phyloP scores from a whole-genome alignment of 768 basidiomycete species.

The Phanerochaete sordida region DNA sequence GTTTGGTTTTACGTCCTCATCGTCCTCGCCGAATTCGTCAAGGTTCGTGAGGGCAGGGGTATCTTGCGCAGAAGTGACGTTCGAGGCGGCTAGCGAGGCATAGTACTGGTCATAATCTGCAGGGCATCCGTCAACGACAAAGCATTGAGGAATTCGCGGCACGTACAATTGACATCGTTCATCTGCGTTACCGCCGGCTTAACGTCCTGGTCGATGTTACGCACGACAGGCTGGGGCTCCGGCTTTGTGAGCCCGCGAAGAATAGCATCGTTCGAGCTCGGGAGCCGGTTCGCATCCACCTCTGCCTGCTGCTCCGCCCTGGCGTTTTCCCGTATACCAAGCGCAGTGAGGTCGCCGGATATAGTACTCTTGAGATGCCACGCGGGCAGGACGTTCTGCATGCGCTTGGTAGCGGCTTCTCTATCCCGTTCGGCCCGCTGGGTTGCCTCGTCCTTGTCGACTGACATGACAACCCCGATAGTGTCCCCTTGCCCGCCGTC shows the following conservation, averaged over 20 bases:
- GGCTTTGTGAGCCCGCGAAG: conserved; percentile 58
- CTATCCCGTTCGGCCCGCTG: conserved; percentile 70
- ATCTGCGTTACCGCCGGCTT: conserved; percentile 43
- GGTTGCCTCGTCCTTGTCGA: conserved; percentile 84
- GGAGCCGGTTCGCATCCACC: conserved; percentile 22
- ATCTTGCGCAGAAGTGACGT: conserved; percentile 51
- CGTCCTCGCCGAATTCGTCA: conserved; percentile 55
- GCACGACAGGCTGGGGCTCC: conserved; percentile 25
- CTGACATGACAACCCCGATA: conserved; percentile 81
- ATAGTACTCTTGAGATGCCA: conserved; percentile 98
- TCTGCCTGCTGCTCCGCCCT: conserved; percentile 36
- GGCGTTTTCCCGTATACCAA: conserved; percentile 75
- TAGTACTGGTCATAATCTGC: conserved; percentile 82
- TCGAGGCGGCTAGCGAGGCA: conserved; percentile 68
- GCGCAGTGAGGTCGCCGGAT: conserved; percentile 84
- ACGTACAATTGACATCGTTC: conserved; percentile 65
- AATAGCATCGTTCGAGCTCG: conserved; percentile 67
- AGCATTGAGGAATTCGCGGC: not conserved
- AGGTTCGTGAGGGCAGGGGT: conserved; percentile 56
- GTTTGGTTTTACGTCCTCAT: conserved; percentile 66
- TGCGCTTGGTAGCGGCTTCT: conserved; percentile 79
- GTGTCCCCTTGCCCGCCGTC: conserved; percentile 64
- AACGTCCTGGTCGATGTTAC: conserved; percentile 27
- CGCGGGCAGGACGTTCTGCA: conserved; percentile 87
- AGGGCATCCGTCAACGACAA: not conserved